Evolutionary conservation across 805 yeast genomes (phyloP).

Genomic region (Kodamaea laetipori): DNA sequence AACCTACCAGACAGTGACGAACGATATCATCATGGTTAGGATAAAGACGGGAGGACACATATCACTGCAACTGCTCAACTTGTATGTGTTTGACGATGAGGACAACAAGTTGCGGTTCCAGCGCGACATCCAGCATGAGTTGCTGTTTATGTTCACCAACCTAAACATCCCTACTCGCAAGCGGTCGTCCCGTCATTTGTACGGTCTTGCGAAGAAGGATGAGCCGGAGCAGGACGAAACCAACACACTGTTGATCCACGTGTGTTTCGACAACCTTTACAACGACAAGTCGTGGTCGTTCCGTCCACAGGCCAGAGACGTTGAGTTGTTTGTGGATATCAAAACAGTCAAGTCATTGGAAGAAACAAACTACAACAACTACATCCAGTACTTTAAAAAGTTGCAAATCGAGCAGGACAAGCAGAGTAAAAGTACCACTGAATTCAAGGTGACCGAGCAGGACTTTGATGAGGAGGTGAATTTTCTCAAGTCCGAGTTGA

Average conservation of each 20-base stretch:
- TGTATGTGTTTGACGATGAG: conserved; percentile 40
- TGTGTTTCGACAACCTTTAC: conserved; percentile 46
- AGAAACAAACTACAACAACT: conserved; percentile 38
- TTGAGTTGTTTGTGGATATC: conserved; percentile 37
- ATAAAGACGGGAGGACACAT: conserved; percentile 33
- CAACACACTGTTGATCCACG: conserved; percentile 28
- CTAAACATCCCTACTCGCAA: conserved; percentile 28
- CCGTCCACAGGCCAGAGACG: conserved; percentile 32
- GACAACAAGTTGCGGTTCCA: conserved; percentile 36
- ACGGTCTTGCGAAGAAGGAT: conserved; percentile 3
- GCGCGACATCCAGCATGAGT: conserved; percentile 32
- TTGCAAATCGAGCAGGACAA: conserved; percentile 11
- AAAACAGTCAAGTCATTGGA: conserved; percentile 37
- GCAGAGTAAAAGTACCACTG: conserved; percentile 14
- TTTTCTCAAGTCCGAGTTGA: conserved; percentile 33
- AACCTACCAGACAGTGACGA: conserved; percentile 35
- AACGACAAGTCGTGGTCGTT: conserved; percentile 47
- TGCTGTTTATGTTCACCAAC: conserved; percentile 39
- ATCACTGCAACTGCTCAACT: conserved; percentile 37
- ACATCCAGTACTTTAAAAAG: conserved; percentile 36
- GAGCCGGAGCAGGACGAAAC: conserved; percentile 15
- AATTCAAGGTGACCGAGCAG: conserved; percentile 27
- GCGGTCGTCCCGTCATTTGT: conserved; percentile 4
- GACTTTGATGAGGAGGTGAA: conserved; percentile 36
- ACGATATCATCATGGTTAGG: conserved; percentile 40